A percentile compares a stretch with the other conserved stretches of the same genome.
Evolutionary conservation across 148 eudicot species (phyloP).

Genomic region (Hydrangea macrophylla): DNA sequence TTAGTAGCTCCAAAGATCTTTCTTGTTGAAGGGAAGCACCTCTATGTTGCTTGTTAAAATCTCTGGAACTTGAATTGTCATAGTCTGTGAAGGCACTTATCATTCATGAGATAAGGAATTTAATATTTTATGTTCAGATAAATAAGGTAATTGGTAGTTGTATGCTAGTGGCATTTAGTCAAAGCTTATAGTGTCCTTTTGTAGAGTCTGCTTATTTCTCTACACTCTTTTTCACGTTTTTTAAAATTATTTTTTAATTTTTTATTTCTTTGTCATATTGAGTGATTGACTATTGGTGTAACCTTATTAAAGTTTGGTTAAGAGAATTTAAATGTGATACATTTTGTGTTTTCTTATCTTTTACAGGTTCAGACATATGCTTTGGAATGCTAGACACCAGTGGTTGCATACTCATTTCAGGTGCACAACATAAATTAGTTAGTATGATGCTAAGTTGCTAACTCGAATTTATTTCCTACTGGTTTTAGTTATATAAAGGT

Average conservation of each 20-base stretch:
- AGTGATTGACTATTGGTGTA: not conserved
- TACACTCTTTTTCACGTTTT: not conserved
- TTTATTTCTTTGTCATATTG: not conserved
- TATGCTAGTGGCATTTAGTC: not conserved
- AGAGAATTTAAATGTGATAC: slow-evolving; percentile 1
- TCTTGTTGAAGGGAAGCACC: not conserved
- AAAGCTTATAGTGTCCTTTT: not conserved
- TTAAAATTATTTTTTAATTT: not conserved
- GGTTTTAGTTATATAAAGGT: not conserved
- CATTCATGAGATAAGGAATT: not conserved
- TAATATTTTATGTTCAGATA: not conserved
- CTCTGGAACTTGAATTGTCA: not conserved
- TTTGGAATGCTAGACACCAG: slow-evolving; percentile 17
- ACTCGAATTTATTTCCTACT: no score
- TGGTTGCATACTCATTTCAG: not conserved
- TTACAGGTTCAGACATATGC: slow-evolving; percentile 24
- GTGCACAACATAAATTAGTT: not conserved
- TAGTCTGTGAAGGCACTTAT: not conserved
- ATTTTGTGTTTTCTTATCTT: slow-evolving; percentile 3
- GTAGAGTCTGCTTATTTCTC: not conserved
- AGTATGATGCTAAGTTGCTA: no score
- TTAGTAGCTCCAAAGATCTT: not conserved
- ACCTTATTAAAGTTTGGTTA: not conserved
- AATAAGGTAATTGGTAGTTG: not conserved
- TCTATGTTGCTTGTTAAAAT: not conserved